These are phyloP conservation scores for Sextonia rubra DNA, from an alignment of 164 flowering plant genomes.

Conservation along the genomic window DNA sequence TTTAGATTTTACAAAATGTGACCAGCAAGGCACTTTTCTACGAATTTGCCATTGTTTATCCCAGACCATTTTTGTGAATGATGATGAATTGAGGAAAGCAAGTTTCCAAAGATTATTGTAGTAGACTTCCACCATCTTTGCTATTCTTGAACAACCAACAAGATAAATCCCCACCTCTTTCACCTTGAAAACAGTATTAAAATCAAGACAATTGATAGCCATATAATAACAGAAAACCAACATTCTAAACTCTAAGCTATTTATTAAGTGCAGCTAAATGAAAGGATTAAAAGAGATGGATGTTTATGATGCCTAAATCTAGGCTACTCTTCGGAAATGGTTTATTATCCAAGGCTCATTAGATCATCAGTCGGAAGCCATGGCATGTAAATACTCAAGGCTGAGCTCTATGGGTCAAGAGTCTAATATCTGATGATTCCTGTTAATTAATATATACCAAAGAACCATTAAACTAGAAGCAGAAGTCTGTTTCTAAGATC, in stretches of 20 bases:
- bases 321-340: no score
- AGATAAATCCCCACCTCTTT: constrained; percentile 92
- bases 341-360: no score
- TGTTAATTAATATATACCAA: no score
- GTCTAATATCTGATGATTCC: no score
- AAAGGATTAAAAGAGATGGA: no score
- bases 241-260: not conserved
- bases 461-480: no score
- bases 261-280: no score
- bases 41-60: constrained; percentile 77
- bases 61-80: constrained; percentile 46
- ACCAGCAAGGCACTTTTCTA: constrained; percentile 94
- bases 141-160: constrained; percentile 62
- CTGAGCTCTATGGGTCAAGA: no score
- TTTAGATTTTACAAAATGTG: constrained; percentile 54
- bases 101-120: constrained; percentile 75
- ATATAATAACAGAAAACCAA: not conserved
- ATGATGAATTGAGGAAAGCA: constrained; percentile 58
- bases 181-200: constrained; percentile 45
- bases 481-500: no score
- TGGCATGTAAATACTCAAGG: no score
- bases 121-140: constrained; percentile 52
- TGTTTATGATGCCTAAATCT: no score
- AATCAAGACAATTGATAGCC: not conserved
- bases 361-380: no score